phyloP scores from a whole-genome alignment of 2,329 filamentous ascomycete genomes.

The Ilyonectria mors-panacis region DNA sequence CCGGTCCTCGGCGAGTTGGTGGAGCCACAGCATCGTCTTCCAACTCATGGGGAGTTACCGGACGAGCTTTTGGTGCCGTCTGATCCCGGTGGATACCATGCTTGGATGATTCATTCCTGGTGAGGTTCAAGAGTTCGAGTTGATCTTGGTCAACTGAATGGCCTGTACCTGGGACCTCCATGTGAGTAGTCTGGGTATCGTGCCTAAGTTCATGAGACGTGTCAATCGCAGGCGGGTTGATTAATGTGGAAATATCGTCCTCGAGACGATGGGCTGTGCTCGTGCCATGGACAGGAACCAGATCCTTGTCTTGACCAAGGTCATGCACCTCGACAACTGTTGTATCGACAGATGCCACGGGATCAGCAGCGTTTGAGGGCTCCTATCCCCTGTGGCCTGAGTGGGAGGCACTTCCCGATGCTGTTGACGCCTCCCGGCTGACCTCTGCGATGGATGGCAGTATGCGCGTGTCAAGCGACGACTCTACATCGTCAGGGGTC shows the following conservation, averaged over 20 bases:
- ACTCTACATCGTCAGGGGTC: constrained; percentile 7
- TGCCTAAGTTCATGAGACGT: constrained; percentile 31
- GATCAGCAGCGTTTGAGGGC: constrained; percentile 33
- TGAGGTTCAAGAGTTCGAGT: constrained; percentile 18
- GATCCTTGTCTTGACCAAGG: constrained; percentile 29
- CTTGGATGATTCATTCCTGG: constrained; percentile 15
- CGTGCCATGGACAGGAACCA: constrained; percentile 8
- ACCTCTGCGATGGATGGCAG: constrained; percentile 41
- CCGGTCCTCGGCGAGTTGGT: constrained; percentile 12
- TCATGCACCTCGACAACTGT: constrained; percentile 27
- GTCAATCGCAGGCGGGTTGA: constrained; percentile 30
- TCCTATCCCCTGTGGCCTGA: constrained; percentile 27
- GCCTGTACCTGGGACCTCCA: not conserved
- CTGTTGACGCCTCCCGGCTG: constrained; percentile 26
- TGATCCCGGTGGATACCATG: constrained; percentile 38
- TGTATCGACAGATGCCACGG: constrained; percentile 28
- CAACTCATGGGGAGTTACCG: constrained; percentile 29
- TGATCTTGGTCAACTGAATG: constrained; percentile 33
- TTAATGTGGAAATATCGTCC: constrained; percentile 31
- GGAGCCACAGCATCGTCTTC: constrained; percentile 27
- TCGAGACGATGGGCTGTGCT: constrained; percentile 28
- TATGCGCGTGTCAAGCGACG: constrained; percentile 6
- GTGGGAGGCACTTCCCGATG: constrained; percentile 19
- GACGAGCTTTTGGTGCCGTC: constrained; percentile 15
- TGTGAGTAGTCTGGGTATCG: constrained; percentile 21